phyloP scores from a whole-genome alignment of 2,329 filamentous ascomycete genomes.

The Amylocarpus encephaloides region DNA sequence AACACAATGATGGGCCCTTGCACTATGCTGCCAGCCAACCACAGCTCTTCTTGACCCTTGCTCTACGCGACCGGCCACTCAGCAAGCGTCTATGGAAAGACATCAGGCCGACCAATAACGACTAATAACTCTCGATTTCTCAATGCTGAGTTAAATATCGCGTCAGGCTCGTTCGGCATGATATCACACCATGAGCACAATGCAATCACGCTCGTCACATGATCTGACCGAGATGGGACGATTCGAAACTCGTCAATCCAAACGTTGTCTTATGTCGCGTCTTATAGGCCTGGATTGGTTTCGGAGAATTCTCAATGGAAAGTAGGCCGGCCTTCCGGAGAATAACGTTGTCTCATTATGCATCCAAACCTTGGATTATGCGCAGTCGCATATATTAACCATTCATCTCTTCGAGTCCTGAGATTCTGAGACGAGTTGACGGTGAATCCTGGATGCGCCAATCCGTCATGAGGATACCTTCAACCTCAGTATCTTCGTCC shows the following conservation, averaged over 20 bases:
- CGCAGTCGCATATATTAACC: background rate
- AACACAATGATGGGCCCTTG: too few relatives aligned
- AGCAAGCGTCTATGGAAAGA: too few relatives aligned
- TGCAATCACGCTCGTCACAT: background rate
- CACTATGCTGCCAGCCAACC: too few relatives aligned
- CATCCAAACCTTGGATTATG: background rate
- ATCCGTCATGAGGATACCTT: background rate
- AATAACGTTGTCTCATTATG: background rate
- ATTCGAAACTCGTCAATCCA: background rate
- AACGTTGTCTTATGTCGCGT: slow-evolving; percentile 2
- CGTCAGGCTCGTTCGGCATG: too few relatives aligned
- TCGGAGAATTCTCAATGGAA: background rate
- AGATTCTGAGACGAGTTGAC: background rate
- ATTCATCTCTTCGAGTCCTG: background rate
- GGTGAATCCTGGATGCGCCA: background rate
- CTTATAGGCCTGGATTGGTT: slow-evolving; percentile 1
- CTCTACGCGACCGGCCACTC: too few relatives aligned
- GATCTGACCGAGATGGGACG: background rate
- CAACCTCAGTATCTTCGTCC: background rate
- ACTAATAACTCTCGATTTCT: too few relatives aligned
- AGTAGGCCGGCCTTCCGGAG: background rate
- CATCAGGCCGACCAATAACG: too few relatives aligned
- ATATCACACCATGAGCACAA: background rate
- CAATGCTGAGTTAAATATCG: too few relatives aligned
- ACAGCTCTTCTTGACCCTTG: too few relatives aligned